Evolutionary conservation across 768 basidiomycete genomes (phyloP).

Genomic region (Cyclocybe aegerita): DNA sequence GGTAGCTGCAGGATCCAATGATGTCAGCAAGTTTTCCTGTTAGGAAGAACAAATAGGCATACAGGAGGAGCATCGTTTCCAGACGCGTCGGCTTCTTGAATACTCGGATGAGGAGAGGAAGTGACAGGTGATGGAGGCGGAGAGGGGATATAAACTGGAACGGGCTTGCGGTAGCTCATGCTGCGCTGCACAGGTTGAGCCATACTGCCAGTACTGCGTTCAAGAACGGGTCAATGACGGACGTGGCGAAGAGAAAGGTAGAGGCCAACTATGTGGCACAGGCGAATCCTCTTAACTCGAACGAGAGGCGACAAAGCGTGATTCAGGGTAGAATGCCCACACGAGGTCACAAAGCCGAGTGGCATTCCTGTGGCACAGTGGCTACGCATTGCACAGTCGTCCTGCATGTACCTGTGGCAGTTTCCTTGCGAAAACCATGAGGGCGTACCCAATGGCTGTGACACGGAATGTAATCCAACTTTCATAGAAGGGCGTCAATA

Average conservation of each 20-base stretch:
- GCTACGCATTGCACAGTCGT: neutral
- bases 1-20: conserved; percentile 23
- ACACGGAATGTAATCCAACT: no score
- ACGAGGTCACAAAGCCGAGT: neutral
- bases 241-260: neutral
- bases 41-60: neutral
- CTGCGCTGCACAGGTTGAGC: conserved; percentile 29
- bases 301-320: neutral
- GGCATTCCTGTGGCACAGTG: neutral
- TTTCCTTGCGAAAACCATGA: no score
- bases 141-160: conserved; percentile 65
- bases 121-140: conserved; percentile 46
- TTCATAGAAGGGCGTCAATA: no score
- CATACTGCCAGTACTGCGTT: conserved; percentile 3
- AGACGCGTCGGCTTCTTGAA: conserved; percentile 12
- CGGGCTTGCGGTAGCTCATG: conserved; percentile 73
- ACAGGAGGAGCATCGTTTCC: conserved; percentile 1
- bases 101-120: conserved; percentile 6
- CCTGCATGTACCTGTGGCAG: no score
- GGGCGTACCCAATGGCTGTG: no score
- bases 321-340: neutral
- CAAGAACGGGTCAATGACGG: neutral
- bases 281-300: neutral
- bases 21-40: neutral
- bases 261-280: neutral